Evolutionary conservation across 345 rosid species (phyloP).

Genomic region (Eucalyptus sp.): DNA sequence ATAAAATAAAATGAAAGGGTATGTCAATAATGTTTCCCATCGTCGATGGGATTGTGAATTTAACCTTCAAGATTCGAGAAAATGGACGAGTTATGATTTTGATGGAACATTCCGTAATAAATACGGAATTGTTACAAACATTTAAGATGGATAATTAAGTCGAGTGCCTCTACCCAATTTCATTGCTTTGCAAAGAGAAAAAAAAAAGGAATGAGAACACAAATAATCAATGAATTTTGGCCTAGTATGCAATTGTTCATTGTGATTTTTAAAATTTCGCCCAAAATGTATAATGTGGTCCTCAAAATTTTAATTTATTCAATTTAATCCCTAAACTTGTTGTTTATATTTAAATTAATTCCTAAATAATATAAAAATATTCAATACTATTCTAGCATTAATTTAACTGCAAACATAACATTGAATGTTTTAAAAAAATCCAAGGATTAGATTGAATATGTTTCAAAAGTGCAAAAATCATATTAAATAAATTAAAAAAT

Average conservation of each 20-base stretch:
- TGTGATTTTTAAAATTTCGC: no score
- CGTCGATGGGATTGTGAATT: background rate
- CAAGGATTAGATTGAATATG: background rate
- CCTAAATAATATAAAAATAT: background rate
- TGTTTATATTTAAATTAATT: no score
- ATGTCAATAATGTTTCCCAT: background rate
- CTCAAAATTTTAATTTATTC: no score
- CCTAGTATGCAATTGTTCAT: rapidly evolving
- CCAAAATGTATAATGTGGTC: no score
- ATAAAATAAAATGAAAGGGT: background rate
- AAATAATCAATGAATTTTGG: no score
- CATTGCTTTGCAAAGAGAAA: background rate
- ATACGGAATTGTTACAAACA: rapidly evolving
- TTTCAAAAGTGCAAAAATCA: no score
- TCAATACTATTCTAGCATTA: background rate
- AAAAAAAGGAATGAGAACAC: no score
- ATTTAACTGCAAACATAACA: no score
- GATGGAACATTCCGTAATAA: rapidly evolving
- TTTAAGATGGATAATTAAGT: background rate
- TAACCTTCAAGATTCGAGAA: background rate
- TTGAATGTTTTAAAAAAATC: no score
- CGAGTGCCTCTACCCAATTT: background rate
- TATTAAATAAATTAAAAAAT: no score
- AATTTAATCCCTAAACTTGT: no score
- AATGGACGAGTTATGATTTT: background rate